phyloP scores from a whole-genome alignment of 2,329 filamentous ascomycete genomes.

The Aspergillus terreus region DNA sequence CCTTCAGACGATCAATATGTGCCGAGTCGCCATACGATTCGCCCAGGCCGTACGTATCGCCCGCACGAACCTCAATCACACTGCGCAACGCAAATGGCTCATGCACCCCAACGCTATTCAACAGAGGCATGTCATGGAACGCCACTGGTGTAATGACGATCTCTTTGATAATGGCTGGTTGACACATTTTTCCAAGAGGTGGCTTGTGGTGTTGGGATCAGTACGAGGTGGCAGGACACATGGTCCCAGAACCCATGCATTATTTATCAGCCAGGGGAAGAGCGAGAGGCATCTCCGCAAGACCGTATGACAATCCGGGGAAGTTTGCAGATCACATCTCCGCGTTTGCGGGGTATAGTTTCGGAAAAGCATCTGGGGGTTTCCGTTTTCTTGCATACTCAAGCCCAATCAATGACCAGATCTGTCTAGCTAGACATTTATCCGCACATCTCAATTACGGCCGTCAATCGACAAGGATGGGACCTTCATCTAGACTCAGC shows the following conservation, averaged over 20 bases:
- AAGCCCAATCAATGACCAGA: too few species aligned
- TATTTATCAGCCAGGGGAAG: too few species aligned
- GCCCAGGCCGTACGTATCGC: conserved; percentile 36
- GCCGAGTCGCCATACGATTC: conserved; percentile 42
- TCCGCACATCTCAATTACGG: too few species aligned
- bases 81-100: conserved; percentile 43
- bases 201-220: too few species aligned
- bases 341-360: background rate
- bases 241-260: too few species aligned
- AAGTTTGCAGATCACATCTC: background rate
- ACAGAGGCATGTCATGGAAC: conserved; percentile 44
- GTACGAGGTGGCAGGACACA: too few species aligned
- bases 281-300: too few species aligned
- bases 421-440: too few species aligned
- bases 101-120: conserved; percentile 45
- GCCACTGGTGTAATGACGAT: conserved; percentile 43
- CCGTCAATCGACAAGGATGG: too few species aligned
- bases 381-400: background rate
- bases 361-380: background rate
- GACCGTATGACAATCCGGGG: background rate
- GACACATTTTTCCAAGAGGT: background rate
- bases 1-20: conserved; percentile 33
- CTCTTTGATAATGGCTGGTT: conserved; percentile 28
- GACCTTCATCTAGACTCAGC: too few species aligned
- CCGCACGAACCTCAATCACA: conserved; percentile 39